Conservation (phyloP, 257 asterid genomes). For the Solanum gracilifrons region DNA sequence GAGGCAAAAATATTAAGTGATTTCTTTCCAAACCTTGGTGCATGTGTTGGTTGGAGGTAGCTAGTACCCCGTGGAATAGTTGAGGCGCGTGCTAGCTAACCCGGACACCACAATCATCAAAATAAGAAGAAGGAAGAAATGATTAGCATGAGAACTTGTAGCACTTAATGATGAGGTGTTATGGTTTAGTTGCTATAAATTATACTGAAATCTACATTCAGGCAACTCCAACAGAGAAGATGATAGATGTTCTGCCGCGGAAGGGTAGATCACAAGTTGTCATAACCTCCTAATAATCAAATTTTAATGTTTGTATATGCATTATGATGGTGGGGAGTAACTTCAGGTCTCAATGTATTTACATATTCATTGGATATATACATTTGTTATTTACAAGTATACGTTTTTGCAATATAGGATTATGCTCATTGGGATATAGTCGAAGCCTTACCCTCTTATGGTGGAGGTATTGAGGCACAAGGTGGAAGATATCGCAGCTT, state of each 20-base stretch:
- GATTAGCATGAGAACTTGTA: neutral
- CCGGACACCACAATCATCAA: neutral
- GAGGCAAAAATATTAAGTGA: neutral
- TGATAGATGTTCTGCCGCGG: neutral
- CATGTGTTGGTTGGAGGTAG: neutral
- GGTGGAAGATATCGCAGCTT: conserved; percentile 67
- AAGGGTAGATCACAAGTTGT: neutral
- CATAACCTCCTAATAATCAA: neutral
- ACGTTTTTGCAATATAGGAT: conserved; percentile 26
- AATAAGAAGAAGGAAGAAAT: neutral
- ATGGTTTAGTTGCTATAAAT: neutral
- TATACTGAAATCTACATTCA: neutral
- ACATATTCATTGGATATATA: neutral
- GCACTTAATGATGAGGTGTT: neutral
- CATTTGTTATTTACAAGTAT: neutral
- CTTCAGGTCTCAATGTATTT: neutral
- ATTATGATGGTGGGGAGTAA: neutral
- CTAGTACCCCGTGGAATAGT: neutral
- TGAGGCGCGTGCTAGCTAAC: neutral
- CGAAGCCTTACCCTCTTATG: conserved; percentile 76
- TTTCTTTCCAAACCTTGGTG: neutral
- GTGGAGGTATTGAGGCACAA: conserved; percentile 48
- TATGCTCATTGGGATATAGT: conserved; percentile 50
- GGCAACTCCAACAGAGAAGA: neutral
- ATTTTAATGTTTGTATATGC: neutral